phyloP scores from a whole-genome alignment of 352 stramenopile genomes.

The Phytophthora hybrid region DNA sequence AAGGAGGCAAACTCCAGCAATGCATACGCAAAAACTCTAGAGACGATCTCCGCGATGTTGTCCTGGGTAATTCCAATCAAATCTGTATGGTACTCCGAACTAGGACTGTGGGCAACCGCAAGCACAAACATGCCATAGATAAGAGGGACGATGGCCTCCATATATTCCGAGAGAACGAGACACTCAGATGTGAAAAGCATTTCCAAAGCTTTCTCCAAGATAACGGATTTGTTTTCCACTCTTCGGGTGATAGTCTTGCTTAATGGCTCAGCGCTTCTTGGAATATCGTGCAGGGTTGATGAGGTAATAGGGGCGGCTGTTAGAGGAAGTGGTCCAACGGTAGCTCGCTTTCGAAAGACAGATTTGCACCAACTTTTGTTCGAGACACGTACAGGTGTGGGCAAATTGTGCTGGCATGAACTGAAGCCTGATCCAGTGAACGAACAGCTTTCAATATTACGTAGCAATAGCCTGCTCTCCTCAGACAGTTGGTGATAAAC shows the following conservation, averaged over 20 bases:
- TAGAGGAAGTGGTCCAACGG: not conserved
- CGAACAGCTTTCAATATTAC: not conserved
- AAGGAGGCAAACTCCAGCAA: slow-evolving; percentile 42
- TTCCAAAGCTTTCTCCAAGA: slow-evolving; percentile 28
- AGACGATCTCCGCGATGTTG: slow-evolving; percentile 4
- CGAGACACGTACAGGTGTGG: not conserved
- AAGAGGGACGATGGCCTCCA: slow-evolving; percentile 43
- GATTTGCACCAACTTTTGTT: not conserved
- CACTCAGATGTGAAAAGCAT: slow-evolving; percentile 49
- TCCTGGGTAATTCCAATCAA: slow-evolving; percentile 12
- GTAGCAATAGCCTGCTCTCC: not conserved
- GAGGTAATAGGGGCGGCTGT: not conserved
- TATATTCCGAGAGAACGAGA: slow-evolving; percentile 49
- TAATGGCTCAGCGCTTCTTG: not conserved
- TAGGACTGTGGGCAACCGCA: slow-evolving; percentile 27
- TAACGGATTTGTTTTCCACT: slow-evolving; percentile 1
- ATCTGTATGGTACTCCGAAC: slow-evolving; percentile 46
- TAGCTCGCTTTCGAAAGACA: not conserved
- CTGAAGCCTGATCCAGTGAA: not conserved
- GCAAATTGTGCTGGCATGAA: not conserved
- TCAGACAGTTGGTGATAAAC: slow-evolving; percentile 15
- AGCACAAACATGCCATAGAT: slow-evolving; percentile 37
- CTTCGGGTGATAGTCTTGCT: not conserved
- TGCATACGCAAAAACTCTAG: slow-evolving; percentile 33
- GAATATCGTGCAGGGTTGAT: not conserved